Evolutionary conservation across 345 rosid species (phyloP).

Genomic region (Geranium brycei): DNA sequence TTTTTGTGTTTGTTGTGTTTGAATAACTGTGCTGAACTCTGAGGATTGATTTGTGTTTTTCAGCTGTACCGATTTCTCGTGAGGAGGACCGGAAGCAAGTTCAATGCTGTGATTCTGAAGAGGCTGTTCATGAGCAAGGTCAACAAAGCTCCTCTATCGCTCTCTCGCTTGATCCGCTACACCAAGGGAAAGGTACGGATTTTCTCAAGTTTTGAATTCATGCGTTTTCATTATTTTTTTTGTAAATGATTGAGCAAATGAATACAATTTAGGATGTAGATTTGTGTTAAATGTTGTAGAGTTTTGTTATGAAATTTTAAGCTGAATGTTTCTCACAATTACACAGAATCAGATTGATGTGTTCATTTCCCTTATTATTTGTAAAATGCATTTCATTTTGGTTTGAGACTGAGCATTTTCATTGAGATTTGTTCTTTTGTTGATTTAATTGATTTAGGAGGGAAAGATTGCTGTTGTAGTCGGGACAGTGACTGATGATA

Average conservation of each 20-base stretch:
- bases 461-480: constrained; percentile 74
- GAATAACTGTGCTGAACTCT: not conserved
- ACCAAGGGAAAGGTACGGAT: constrained; percentile 58
- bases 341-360: no score
- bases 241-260: no score
- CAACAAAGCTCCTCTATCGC: constrained; percentile 81
- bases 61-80: constrained; percentile 81
- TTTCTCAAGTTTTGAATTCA: not conserved
- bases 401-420: not conserved
- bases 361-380: no score
- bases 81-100: constrained; percentile 79
- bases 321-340: no score
- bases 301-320: no score
- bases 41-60: not conserved
- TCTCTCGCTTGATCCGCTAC: constrained; percentile 53
- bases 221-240: no score
- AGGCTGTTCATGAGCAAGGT: constrained; percentile 92
- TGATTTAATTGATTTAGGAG: constrained; percentile 28
- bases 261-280: no score
- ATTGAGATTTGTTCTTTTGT: not conserved
- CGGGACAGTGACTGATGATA: constrained; percentile 82
- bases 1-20: not conserved
- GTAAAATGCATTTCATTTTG: no score
- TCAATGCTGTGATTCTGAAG: constrained; percentile 86
- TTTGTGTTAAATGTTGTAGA: no score